Evolutionary conservation across 345 rosid genomes (phyloP), one percentile per base, ranked within the genome.

Genomic region (Camelina sativa): DNA sequence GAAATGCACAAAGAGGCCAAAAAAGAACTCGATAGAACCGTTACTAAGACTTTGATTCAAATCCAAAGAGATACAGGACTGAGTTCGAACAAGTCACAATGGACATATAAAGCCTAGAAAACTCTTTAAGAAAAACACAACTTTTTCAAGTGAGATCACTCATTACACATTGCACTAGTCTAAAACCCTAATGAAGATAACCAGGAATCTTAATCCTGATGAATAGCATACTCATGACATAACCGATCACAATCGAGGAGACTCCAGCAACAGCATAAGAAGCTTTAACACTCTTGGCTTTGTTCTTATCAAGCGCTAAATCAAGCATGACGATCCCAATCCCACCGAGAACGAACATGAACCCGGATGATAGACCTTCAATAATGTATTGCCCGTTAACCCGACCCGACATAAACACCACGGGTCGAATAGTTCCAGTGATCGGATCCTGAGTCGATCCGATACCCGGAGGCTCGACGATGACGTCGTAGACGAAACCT

Each of bases 311-410:
- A 15, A 92, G 84, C 0, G 94, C 91, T 7, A 92, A 87, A 77
- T 90, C 98, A 82, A 90, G n/a, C 22, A 90, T 80, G 41, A 92
- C 71, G 48, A 92, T 85, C 40, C 94, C 98, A 19, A 86, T 62
- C 30, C 98, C 98, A 37, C 96, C 97, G 3, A 92, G 83, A 51
- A 92, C 75, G 63, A 89, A 92, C 93, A 92, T 89, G 85, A 92
- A 92, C 0, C 97, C 97, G 0, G 97, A 92, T 1, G 97, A 92
- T 37, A 91, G 89, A 6, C 97, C 97, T 79, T 91, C 97, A 22
- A 92, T 92, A 69, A 92, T 92, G 86, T 92, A 89, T 86, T 92
- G 97, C 4, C 96, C 96, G 35, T 88, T 89, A 76, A 89, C 97
- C 23, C 96, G 81, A n/a, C 97, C 97, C 5, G 90, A 81, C 37